Base-by-base conservation (phyloP, 192 early-diverging fungal species). In the Martensiomyces pterosporus region DNA sequence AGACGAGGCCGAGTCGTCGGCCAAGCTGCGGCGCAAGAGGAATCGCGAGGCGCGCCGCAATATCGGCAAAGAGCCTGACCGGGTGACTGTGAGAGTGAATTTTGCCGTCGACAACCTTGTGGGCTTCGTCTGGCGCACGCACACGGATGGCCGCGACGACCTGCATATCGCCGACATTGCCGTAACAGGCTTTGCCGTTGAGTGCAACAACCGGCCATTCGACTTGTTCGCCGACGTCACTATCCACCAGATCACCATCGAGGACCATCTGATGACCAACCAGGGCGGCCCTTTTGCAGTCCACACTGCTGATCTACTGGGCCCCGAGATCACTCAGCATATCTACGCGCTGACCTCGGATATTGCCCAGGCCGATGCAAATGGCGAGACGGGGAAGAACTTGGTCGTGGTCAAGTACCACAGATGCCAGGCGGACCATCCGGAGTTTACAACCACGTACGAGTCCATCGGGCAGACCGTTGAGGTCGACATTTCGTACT, bases 381-480 rank as follows among this genome's bases (percentile, higher is more conserved):
- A 59, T 21, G 75, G 51, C 17, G 79, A 79, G 34, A 57, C 62
- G 1, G 53, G 54, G 40, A 81, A 80, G 43, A 77, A 86, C 44
- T 64, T 95, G 23, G 78, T 94, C 2, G 75, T 57, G 7, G 79
- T 97, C 7, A 67, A 78, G 27, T 94, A 93, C 50, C 60, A 75
- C 22, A 80, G 85, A 15, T 79, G 87, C 44, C 86, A 92, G 40
- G 72, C 77, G 0, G 65, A 65, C 19, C 84, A 80, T 4, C 88
- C 90, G 0, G 86, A 90, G 50, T 93, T 85, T 27, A 58, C 75
- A 10, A 68, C 76, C 26, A 84, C 76, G 47, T 85, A 86, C 67
- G 80, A 88, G 46, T 86, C 85, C 10, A 81, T 89, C 43, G 85
- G 89, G 39, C 89, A 92, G 46, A 84, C 80, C 0, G 80, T 90